These are phyloP conservation scores for Rhizopogon vesiculosus DNA, from an alignment of 768 basidiomycete genomes.

Conservation along the genomic window DNA sequence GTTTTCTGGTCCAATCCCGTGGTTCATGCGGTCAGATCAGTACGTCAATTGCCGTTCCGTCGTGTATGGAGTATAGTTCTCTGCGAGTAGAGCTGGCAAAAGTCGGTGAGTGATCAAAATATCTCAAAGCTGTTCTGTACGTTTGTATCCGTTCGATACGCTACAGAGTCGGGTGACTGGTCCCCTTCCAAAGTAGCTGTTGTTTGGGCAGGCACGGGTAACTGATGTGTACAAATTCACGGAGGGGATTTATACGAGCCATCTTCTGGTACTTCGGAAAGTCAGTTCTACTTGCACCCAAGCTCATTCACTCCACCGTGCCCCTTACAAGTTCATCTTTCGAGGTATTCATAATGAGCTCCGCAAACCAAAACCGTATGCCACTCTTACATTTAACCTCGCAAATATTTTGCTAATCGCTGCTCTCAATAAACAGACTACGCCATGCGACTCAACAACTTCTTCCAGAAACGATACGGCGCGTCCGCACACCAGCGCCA, in stretches of 20 bases:
- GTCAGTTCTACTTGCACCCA: neutral
- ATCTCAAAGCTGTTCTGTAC: neutral
- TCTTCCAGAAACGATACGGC: too few species aligned
- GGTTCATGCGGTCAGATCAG: neutral
- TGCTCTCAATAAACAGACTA: neutral
- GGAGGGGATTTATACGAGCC: neutral
- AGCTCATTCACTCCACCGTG: neutral
- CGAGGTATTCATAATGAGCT: neutral
- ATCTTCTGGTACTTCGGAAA: neutral
- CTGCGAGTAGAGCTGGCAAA: neutral
- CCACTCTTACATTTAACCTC: neutral
- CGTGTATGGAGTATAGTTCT: neutral
- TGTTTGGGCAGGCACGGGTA: neutral
- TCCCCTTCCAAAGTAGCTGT: neutral
- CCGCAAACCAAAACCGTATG: neutral
- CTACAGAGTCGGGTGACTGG: neutral
- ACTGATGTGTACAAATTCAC: neutral
- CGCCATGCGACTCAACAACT: too few species aligned
- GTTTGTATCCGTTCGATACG: neutral
- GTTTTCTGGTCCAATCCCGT: neutral
- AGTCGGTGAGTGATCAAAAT: neutral
- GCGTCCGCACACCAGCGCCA: too few species aligned
- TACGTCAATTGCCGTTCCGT: neutral
- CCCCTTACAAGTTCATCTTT: neutral
- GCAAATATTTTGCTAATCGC: neutral